phyloP scores from a whole-genome alignment of 148 eudicot genomes.

The Silene uniflora region DNA sequence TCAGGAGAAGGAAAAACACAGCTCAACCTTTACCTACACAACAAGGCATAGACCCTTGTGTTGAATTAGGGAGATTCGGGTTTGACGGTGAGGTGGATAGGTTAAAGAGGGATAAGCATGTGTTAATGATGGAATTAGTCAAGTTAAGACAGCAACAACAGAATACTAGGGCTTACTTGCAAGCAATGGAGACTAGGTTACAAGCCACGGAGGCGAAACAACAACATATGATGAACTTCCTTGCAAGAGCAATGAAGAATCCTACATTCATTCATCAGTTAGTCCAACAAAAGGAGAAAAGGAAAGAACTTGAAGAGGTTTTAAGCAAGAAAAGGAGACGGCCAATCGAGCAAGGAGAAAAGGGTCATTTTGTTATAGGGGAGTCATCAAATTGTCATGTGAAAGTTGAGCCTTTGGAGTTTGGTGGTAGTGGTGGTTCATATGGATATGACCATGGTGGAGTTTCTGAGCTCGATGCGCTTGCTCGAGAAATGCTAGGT shows the following conservation, averaged over 20 bases:
- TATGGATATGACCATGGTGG: conserved; percentile 29
- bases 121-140: conserved; percentile 60
- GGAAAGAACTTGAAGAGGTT: conserved; percentile 55
- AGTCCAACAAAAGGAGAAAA: conserved; percentile 52
- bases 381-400: conserved; percentile 26
- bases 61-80: conserved; percentile 59
- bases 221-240: conserved; percentile 84
- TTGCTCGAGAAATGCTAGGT: conserved; percentile 90
- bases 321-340: conserved; percentile 54
- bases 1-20: conserved; percentile 60
- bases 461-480: conserved; percentile 84
- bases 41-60: conserved; percentile 49
- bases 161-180: conserved; percentile 51
- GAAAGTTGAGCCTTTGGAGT: conserved; percentile 56
- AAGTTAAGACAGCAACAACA: conserved; percentile 81
- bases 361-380: conserved; percentile 15
- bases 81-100: conserved; percentile 57
- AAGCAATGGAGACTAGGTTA: conserved; percentile 68
- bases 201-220: conserved; percentile 70
- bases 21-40: conserved; percentile 35
- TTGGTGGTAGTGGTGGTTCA: conserved; percentile 38
- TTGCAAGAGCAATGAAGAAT: conserved; percentile 82
- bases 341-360: conserved; percentile 49
- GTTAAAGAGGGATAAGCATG: conserved; percentile 60
- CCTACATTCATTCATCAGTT: conserved; percentile 63